Percentiles rank a stretch among this genome's conserved stretches.
Conservation (phyloP, 2,329 filamentous ascomycete species). For the Aspergillus unguis region DNA sequence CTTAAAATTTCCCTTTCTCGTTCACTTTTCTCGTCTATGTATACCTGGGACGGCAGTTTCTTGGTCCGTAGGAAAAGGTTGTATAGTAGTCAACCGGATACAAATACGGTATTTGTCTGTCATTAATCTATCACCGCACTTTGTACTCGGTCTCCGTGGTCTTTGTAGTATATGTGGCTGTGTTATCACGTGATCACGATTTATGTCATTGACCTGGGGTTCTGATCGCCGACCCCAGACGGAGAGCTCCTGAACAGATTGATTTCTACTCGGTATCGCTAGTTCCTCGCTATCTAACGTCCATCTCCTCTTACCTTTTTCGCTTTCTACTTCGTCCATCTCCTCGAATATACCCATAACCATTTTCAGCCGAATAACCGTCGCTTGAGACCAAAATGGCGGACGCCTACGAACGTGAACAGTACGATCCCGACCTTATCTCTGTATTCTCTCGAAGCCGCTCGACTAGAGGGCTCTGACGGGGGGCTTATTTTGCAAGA, state of each 20-base stretch:
- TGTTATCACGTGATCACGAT: slow-evolving; percentile 4
- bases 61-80: background rate
- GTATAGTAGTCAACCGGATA: slow-evolving; percentile 9
- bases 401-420: slow-evolving; percentile 73
- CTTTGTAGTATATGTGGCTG: background rate
- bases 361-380: background rate
- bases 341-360: background rate
- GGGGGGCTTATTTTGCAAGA: background rate
- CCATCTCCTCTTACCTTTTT: background rate
- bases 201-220: slow-evolving; percentile 5
- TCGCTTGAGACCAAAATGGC: slow-evolving; percentile 53
- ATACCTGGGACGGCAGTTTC: background rate
- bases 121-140: background rate
- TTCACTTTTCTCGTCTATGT: background rate
- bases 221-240: slow-evolving; percentile 2
- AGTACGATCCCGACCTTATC: slow-evolving; percentile 41
- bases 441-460: background rate
- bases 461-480: too few relatives aligned
- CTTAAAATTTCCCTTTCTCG: background rate
- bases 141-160: background rate
- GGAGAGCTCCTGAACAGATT: background rate
- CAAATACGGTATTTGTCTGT: slow-evolving; percentile 2
- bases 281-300: background rate
- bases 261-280: background rate
- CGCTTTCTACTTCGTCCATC: background rate